Evolutionary conservation across 78 protist species (phyloP).

Genomic region (Dictyostelium purpureum): DNA sequence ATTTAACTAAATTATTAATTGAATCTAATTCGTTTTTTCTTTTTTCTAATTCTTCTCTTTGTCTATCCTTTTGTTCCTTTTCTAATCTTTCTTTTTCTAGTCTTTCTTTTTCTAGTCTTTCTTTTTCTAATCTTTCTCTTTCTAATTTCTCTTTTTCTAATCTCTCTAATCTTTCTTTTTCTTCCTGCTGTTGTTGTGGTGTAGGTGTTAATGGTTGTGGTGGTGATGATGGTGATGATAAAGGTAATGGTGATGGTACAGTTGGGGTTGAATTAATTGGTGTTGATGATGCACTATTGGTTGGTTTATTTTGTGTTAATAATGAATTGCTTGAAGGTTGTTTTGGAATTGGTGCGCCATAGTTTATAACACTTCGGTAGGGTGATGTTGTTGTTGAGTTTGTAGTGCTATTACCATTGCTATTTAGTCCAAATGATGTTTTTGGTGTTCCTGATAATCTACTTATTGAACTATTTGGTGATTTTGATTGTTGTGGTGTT

Average conservation of each 20-base stretch:
- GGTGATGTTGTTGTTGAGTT: not conserved
- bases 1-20: not conserved
- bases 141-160: not conserved
- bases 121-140: not conserved
- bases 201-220: not conserved
- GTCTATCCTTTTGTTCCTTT: slow-evolving; percentile 11
- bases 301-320: not conserved
- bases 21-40: not conserved
- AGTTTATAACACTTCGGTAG: not conserved
- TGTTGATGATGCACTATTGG: not conserved
- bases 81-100: not conserved
- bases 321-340: not conserved
- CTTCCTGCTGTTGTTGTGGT: not conserved
- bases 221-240: not conserved
- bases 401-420: not conserved
- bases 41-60: not conserved
- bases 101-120: not conserved
- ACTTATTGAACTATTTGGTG: not conserved
- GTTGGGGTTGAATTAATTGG: not conserved
- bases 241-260: not conserved
- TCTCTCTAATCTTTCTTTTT: not conserved
- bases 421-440: too few relatives aligned
- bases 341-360: not conserved
- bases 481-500: not conserved
- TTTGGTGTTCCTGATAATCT: not conserved